Conservation (phyloP, 805 yeast species). For the Saccharomycopsis oosterbeekiorum region DNA sequence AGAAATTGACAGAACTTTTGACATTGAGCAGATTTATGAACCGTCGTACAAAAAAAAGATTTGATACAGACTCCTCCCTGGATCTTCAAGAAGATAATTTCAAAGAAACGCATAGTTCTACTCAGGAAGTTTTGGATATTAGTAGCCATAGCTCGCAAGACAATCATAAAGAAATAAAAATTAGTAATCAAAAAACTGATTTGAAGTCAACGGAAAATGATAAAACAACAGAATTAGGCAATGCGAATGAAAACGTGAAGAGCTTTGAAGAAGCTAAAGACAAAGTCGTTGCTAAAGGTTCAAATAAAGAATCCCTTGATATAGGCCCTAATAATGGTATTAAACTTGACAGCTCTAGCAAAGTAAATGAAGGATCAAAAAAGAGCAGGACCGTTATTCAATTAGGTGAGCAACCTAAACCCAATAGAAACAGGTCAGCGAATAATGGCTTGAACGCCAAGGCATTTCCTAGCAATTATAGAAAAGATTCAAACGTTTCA, state of each 20-base stretch:
- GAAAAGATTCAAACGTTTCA: background rate
- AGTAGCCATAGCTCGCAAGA: background rate
- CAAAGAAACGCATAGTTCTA: background rate
- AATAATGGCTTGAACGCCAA: background rate
- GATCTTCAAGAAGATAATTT: background rate
- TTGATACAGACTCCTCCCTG: background rate
- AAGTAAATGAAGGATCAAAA: background rate
- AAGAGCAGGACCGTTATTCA: background rate
- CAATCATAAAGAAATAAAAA: background rate
- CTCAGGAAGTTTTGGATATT: background rate
- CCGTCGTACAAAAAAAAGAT: background rate
- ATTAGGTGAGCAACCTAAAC: background rate
- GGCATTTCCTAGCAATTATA: background rate
- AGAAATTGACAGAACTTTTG: constrained; percentile 3
- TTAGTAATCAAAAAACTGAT: background rate
- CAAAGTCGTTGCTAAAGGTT: background rate
- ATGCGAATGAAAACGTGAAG: background rate
- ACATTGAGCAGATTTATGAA: constrained; percentile 1
- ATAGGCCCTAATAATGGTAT: too few relatives aligned
- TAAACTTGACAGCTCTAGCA: background rate
- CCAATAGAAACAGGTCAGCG: background rate
- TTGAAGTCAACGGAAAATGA: background rate
- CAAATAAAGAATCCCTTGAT: background rate
- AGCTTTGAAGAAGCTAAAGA: background rate
- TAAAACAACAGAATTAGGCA: background rate